phyloP scores from a whole-genome alignment of 331 rosid species.

The Cydonia oblonga region DNA sequence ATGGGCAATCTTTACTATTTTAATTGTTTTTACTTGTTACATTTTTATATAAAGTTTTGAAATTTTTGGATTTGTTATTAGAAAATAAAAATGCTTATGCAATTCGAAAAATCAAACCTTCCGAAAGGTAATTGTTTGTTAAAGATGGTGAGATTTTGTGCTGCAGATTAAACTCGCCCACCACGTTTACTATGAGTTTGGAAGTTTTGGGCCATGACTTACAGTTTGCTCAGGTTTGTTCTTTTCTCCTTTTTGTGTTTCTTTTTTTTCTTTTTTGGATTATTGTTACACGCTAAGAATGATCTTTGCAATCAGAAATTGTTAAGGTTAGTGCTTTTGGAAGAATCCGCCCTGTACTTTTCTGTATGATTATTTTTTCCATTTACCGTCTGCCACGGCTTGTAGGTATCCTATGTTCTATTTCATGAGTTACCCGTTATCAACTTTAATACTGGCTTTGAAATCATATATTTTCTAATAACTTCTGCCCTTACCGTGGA shows the following conservation, averaged over 20 bases:
- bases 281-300: background rate
- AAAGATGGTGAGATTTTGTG: background rate
- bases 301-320: background rate
- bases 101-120: background rate
- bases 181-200: conserved; percentile 71
- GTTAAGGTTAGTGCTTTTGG: background rate
- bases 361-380: background rate
- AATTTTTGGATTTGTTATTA: background rate
- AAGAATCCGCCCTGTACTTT: background rate
- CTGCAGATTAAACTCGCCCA: conserved; percentile 70
- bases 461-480: background rate
- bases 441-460: background rate
- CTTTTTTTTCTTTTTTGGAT: background rate
- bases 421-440: background rate
- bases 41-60: background rate
- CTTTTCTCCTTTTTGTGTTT: background rate
- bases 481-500: conserved; percentile 15
- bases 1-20: conserved; percentile 5
- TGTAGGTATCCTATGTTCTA: background rate
- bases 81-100: background rate
- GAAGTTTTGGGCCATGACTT: conserved; percentile 79
- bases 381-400: background rate
- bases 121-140: background rate
- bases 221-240: conserved; percentile 67
- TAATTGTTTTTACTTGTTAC: background rate